Base-by-base conservation (phyloP, 1,284 basidiomycete genomes). In the Meira nashicola region DNA sequence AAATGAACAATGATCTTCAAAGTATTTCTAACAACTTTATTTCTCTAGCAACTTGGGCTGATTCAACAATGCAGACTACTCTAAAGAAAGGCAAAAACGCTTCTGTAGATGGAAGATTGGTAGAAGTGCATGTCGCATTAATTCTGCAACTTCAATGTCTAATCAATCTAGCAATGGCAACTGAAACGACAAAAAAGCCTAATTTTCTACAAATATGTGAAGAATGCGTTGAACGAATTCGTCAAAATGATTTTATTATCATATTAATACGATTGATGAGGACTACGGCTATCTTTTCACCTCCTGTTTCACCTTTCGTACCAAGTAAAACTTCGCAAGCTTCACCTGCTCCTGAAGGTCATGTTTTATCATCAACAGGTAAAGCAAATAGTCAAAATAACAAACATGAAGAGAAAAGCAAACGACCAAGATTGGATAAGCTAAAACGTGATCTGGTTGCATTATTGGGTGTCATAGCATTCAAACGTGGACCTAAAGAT, bases 371-470 rank as follows among this genome's bases (percentile, higher is more conserved):
- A 0, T 62, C 63, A 2, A 70, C 68, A 8, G 68, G 68, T 6
- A 33, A 55, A 41, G 41, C 57, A n/a, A 9, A 51, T n/a, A 55
- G 53, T 2, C 49, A n/a, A 9, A 40, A 11, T 6, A 8, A 33
- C 28, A 52, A 59, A 47, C 54, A 59, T 5, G n/a, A 5, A 3
- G 54, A 54, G 3, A 19, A 11, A 8, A 17, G 57, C 19, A 55
- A 48, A 48, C 7, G 60, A 28, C 23, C 49, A 15, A 17, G 58
- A 41, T 3, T 59, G 38, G 61, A 67, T 25, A 67, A 70, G 33
- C 62, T 72, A 19, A 72, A 72, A 51, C 66, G 70, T 43, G 70
- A 70, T 41, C 57, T 71, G n/a, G 66, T 72, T n/a, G 62, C 66
- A 23, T 54, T 72, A 1, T 44, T 72, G 3, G 68, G 66, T 19